A percentile compares a stretch with the other conserved stretches of the same genome.
Evolutionary conservation across 2,329 filamentous ascomycete species (phyloP).

Genomic region (Scedosporium dehoogii): DNA sequence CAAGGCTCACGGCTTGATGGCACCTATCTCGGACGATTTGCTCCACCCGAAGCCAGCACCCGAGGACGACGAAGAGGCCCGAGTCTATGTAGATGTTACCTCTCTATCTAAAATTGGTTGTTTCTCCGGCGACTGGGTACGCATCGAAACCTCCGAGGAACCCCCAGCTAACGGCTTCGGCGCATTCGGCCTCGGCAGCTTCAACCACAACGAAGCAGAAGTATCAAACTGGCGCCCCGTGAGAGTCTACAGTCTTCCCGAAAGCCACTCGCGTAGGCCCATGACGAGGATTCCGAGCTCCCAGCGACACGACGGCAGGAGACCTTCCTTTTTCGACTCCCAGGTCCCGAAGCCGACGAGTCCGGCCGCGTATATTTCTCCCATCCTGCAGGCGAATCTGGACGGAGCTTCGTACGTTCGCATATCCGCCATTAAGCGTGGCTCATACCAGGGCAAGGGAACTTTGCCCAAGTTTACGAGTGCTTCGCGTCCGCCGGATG

Average conservation of each 20-base stretch:
- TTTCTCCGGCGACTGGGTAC: constrained; percentile 96
- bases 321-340: constrained; percentile 55
- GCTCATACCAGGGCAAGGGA: constrained; percentile 37
- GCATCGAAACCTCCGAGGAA: constrained; percentile 67
- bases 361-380: constrained; percentile 66
- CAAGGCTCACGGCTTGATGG: constrained; percentile 68
- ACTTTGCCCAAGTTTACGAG: constrained; percentile 46
- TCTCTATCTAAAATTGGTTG: constrained; percentile 84
- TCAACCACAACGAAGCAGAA: constrained; percentile 42
- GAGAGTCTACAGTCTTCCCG: constrained; percentile 81
- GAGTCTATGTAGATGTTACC: constrained; percentile 82
- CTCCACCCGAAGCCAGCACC: constrained; percentile 71
- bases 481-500: constrained; percentile 47
- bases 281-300: constrained; percentile 51
- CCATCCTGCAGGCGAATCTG: constrained; percentile 78
- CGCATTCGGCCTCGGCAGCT: constrained; percentile 57
- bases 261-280: constrained; percentile 54
- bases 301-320: constrained; percentile 37
- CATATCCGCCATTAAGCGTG: constrained; percentile 58
- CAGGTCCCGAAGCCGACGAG: constrained; percentile 52
- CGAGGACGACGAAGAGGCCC: constrained; percentile 77
- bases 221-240: constrained; percentile 67
- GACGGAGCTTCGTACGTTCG: constrained; percentile 69
- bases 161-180: constrained; percentile 59
- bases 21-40: constrained; percentile 61